Evolutionary conservation across 2,329 filamentous ascomycete genomes (phyloP).

Genomic region (Pseudogymnoascus sp.): DNA sequence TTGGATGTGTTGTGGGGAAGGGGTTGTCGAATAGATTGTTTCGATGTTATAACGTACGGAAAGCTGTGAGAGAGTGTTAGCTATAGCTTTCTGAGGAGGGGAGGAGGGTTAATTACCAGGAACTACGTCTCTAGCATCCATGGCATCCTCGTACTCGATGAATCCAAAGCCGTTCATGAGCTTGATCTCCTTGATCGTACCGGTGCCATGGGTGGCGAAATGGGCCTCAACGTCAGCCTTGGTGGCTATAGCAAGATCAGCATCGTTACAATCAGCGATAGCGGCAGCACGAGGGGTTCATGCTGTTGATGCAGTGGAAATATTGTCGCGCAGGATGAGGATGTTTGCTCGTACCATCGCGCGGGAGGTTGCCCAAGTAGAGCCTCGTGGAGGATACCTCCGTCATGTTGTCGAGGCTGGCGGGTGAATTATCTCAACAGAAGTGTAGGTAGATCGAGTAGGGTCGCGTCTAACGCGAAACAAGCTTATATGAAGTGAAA

Average conservation of each 20-base stretch:
- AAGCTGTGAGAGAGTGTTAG: slow-evolving; percentile 38
- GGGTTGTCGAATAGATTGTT: slow-evolving; percentile 27
- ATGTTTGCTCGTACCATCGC: slow-evolving; percentile 63
- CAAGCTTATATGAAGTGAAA: not conserved
- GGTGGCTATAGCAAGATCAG: slow-evolving; percentile 54
- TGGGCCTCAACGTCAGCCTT: slow-evolving; percentile 95
- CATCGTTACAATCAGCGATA: not conserved
- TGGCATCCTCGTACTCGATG: slow-evolving; percentile 97
- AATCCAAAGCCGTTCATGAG: slow-evolving; percentile 99
- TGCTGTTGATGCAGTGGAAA: not conserved
- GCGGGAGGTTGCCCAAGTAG: slow-evolving; percentile 95
- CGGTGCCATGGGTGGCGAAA: slow-evolving; percentile 91
- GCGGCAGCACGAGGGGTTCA: slow-evolving; percentile 9
- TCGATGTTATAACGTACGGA: slow-evolving; percentile 37
- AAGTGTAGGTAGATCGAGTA: not conserved
- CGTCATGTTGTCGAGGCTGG: slow-evolving; percentile 42
- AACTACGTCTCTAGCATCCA: slow-evolving; percentile 97
- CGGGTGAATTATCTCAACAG: not conserved
- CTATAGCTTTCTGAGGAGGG: slow-evolving; percentile 19
- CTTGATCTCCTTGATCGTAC: slow-evolving; percentile 98
- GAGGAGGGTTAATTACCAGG: slow-evolving; percentile 59
- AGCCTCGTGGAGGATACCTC: slow-evolving; percentile 93
- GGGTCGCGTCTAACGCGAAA: not conserved
- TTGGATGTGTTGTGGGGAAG: slow-evolving; percentile 21
- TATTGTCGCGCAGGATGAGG: slow-evolving; percentile 8